These are phyloP conservation scores for Leccinum boreale DNA, from an alignment of 768 basidiomycete genomes.

Conservation along the genomic window DNA sequence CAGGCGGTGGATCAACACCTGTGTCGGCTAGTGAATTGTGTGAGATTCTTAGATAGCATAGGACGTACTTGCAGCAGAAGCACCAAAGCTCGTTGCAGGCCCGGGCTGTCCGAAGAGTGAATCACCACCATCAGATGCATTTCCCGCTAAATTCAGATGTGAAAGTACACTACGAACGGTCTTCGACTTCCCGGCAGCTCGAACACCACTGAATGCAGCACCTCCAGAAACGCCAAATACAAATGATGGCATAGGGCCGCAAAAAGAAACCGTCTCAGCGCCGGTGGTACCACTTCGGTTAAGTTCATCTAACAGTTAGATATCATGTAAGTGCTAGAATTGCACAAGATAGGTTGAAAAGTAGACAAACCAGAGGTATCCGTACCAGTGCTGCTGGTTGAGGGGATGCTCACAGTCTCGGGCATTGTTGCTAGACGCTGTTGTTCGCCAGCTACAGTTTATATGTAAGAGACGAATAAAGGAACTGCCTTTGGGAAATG, in stretches of 20 bases:
- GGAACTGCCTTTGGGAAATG: not conserved
- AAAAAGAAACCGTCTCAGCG: not conserved
- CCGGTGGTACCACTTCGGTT: not conserved
- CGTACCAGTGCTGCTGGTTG: not conserved
- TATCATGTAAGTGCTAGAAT: not conserved
- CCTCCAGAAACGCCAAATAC: not conserved
- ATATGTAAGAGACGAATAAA: not conserved
- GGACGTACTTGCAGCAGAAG: conserved; percentile 31
- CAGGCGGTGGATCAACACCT: conserved; percentile 43
- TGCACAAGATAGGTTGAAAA: not conserved
- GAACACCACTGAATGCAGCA: conserved; percentile 38
- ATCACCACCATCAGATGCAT: conserved; percentile 43
- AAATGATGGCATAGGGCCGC: not conserved
- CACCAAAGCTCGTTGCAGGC: conserved; percentile 43
- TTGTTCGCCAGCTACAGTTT: not conserved
- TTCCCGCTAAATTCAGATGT: conserved; percentile 23
- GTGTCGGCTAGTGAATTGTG: conserved; percentile 27
- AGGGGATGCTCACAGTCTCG: not conserved
- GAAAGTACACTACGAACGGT: conserved; percentile 33
- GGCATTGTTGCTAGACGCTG: not conserved
- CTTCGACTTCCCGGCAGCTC: conserved; percentile 28
- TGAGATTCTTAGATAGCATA: conserved; percentile 11
- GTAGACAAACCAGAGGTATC: not conserved
- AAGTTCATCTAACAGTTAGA: not conserved
- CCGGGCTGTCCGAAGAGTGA: conserved; percentile 59